These are phyloP conservation scores for Ganoderma boninense DNA, from an alignment of 1,284 basidiomycete species.

Conservation along the genomic window DNA sequence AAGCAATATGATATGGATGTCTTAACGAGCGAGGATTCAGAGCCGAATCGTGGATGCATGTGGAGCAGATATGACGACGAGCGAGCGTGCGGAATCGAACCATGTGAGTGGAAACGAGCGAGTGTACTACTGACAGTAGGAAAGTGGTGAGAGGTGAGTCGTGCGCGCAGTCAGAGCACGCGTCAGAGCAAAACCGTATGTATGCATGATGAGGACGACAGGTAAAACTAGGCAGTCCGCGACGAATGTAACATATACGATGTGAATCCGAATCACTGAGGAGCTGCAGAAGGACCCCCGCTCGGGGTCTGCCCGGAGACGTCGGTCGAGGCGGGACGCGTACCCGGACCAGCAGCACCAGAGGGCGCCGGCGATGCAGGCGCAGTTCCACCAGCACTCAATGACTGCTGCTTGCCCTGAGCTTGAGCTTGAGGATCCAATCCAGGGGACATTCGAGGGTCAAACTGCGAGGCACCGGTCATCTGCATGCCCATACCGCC, in stretches of 20 bases:
- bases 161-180: not conserved
- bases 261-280: conserved; percentile 18
- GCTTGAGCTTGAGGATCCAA: conserved; percentile 14
- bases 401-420: not conserved
- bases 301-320: conserved; percentile 14
- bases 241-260: not conserved
- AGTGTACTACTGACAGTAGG: not conserved
- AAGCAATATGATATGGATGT: not conserved
- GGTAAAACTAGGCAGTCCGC: not conserved
- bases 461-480: conserved; percentile 36
- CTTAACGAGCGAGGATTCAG: not conserved
- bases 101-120: not conserved
- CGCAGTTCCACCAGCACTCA: conserved; percentile 35
- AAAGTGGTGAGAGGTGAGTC: not conserved
- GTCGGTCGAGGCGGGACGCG: conserved; percentile 18
- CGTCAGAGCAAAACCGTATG: not conserved
- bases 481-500: conserved; percentile 41
- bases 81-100: not conserved
- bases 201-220: not conserved
- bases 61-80: not conserved
- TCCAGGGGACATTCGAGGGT: conserved; percentile 34
- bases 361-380: conserved; percentile 25
- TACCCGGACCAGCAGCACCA: conserved; percentile 18
- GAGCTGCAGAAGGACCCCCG: conserved; percentile 20
- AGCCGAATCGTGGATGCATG: not conserved